Base-by-base conservation (phyloP, 495 filamentous ascomycete species). In the Aspergillus homomorphus region DNA sequence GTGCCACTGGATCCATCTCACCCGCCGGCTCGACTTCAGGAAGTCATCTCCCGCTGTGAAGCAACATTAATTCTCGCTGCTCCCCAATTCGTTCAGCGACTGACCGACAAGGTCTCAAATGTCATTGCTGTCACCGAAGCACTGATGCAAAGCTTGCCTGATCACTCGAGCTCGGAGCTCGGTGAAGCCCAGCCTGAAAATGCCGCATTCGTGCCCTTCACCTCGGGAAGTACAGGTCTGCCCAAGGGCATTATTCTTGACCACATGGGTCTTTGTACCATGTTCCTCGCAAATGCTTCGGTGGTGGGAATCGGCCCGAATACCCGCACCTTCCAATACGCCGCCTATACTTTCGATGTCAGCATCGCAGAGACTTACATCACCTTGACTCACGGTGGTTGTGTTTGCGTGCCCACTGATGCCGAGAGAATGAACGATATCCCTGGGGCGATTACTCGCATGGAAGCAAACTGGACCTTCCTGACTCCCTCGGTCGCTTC, bases 291-390 rank as follows among this genome's bases (percentile, higher is more conserved):
- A 6, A 5, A 12, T 2, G 33, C 33, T 5, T 12, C 4, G 33
- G 33, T 12, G 33, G 10, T 38, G 4, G 10, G 4, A 12, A 22
- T 59, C 19, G 45, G 38, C 1, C 26, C n/a, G 12, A 49, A 28
- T 8, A 51, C 53, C n/a, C 52, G 60, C 1, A 46, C 66, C 15
- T 50, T 55, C 45, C 59, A 66, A 19, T 66, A 59, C 23, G 57
- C 65, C 15, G 60, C 55, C 23, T 67, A 57, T 41, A 46, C 53
- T 14, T 65, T 65, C 22, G 62, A 58, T 23, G 43, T 59, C 41
- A 59, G 58, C 28, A 45, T 65, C 4, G 30, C 56, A 2, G 58
- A 65, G 7, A 65, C 59, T 14, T 45, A 56, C 4, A 59, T 51
- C n/a, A 61, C 59, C 0, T 50, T 62, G 22, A 46, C 16, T 1